Evolutionary conservation across 176 grass and related monocot species (phyloP).

Genomic region (Alopecurus myosuroides): DNA sequence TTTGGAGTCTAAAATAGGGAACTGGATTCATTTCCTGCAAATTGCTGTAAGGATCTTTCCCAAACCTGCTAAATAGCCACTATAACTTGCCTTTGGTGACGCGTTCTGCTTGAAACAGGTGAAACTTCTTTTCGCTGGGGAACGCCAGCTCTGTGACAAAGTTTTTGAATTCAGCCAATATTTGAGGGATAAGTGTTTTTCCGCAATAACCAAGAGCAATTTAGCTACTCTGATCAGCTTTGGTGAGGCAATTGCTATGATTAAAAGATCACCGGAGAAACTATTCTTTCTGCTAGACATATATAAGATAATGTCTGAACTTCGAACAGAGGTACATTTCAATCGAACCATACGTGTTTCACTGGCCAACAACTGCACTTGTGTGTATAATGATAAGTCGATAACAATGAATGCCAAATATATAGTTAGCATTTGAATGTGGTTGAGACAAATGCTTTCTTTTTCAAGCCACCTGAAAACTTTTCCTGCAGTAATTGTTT

Average conservation of each 20-base stretch:
- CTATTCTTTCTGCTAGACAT: no score
- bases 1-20: no score
- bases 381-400: not conserved
- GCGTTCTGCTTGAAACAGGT: slow-evolving; percentile 33
- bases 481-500: not conserved
- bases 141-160: slow-evolving; percentile 81
- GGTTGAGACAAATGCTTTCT: not conserved
- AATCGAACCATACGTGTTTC: not conserved
- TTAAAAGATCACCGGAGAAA: no score
- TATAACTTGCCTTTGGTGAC: slow-evolving; percentile 12
- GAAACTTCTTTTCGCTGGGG: slow-evolving; percentile 85
- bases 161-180: slow-evolving; percentile 85
- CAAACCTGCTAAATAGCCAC: not conserved
- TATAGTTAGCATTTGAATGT: not conserved
- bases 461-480: not conserved
- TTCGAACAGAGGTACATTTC: slow-evolving; percentile 77
- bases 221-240: slow-evolving; percentile 79
- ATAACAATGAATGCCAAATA: not conserved
- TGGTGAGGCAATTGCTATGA: no score
- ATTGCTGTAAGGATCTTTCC: slow-evolving; percentile 62
- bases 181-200: slow-evolving; percentile 79
- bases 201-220: slow-evolving; percentile 80
- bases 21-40: no score
- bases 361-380: not conserved
- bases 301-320: no score